Evolutionary conservation across 73 alveolate genomes (phyloP).

Genomic region (Paramecium biaurelia): DNA sequence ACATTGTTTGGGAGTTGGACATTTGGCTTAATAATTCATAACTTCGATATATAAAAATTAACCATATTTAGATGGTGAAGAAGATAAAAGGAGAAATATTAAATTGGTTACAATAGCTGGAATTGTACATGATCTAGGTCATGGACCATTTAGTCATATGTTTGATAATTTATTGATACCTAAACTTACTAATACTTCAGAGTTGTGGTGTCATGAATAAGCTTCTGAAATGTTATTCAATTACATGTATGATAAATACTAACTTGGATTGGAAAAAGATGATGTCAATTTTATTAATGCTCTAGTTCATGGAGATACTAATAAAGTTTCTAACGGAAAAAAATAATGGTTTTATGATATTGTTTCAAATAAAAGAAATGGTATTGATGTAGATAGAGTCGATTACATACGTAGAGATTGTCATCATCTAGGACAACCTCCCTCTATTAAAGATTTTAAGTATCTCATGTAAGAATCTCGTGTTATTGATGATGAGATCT

Average conservation of each 20-base stretch:
- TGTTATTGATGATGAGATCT: slow-evolving; percentile 75
- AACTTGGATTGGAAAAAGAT: slow-evolving; percentile 79
- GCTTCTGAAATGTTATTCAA: slow-evolving; percentile 79
- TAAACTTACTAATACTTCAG: slow-evolving; percentile 31
- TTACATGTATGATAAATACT: slow-evolving; percentile 73
- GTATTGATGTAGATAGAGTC: slow-evolving; percentile 90
- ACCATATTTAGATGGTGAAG: slow-evolving; percentile 66
- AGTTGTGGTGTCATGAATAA: slow-evolving; percentile 86
- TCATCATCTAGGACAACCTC: slow-evolving; percentile 75
- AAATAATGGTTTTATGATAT: slow-evolving; percentile 85
- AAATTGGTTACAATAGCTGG: slow-evolving; percentile 87
- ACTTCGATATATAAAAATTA: slow-evolving; percentile 64
- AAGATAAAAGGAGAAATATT: slow-evolving; percentile 59
- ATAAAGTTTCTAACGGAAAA: neutral
- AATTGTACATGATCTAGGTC: slow-evolving; percentile 90
- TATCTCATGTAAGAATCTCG: slow-evolving; percentile 75
- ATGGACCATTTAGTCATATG: slow-evolving; percentile 89
- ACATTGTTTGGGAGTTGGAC: slow-evolving; percentile 94
- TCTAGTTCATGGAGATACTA: slow-evolving; percentile 41
- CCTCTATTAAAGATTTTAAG: slow-evolving; percentile 73
- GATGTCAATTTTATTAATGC: slow-evolving; percentile 36
- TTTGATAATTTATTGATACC: slow-evolving; percentile 77
- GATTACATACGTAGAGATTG: slow-evolving; percentile 90
- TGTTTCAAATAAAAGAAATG: slow-evolving; percentile 86
- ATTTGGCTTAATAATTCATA: slow-evolving; percentile 74